Conservation (phyloP, 208 protist genomes). For the Endotrypanum monterogeii region DNA sequence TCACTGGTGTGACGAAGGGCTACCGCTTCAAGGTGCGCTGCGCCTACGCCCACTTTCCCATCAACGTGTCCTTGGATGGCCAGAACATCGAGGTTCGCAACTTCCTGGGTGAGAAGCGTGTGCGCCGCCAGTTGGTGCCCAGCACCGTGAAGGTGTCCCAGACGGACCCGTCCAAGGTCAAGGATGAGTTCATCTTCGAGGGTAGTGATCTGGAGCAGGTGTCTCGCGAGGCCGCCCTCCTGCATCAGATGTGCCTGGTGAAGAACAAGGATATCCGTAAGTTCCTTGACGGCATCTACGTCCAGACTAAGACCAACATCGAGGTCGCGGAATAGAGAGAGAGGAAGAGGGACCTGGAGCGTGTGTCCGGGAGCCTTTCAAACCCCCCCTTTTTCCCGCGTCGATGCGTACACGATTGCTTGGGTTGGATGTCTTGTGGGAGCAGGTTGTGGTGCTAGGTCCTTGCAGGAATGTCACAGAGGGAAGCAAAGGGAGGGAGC, state of each 20-base stretch:
- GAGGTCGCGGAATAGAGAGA: slow-evolving; percentile 55
- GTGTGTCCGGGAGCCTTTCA: background rate
- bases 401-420: background rate
- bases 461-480: background rate
- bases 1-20: slow-evolving; percentile 98
- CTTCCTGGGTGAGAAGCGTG: slow-evolving; percentile 99
- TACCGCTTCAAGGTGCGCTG: slow-evolving; percentile 99
- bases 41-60: slow-evolving; percentile 99
- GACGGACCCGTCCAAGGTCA: slow-evolving; percentile 89
- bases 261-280: slow-evolving; percentile 99
- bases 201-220: slow-evolving; percentile 96
- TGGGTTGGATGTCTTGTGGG: background rate
- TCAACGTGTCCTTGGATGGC: slow-evolving; percentile 95
- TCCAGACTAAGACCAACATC: slow-evolving; percentile 95
- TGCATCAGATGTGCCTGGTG: slow-evolving; percentile 96
- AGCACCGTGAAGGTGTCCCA: slow-evolving; percentile 90
- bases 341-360: background rate
- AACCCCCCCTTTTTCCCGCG: background rate
- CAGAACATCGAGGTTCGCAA: slow-evolving; percentile 98
- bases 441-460: background rate
- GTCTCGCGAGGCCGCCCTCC: slow-evolving; percentile 93
- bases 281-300: slow-evolving; percentile 99
- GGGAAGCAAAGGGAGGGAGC: background rate
- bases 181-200: slow-evolving; percentile 98
- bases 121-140: slow-evolving; percentile 89